These are phyloP conservation scores for Phlyctochytrium planicorne DNA, from an alignment of 192 early-diverging fungal species.

Conservation along the genomic window DNA sequence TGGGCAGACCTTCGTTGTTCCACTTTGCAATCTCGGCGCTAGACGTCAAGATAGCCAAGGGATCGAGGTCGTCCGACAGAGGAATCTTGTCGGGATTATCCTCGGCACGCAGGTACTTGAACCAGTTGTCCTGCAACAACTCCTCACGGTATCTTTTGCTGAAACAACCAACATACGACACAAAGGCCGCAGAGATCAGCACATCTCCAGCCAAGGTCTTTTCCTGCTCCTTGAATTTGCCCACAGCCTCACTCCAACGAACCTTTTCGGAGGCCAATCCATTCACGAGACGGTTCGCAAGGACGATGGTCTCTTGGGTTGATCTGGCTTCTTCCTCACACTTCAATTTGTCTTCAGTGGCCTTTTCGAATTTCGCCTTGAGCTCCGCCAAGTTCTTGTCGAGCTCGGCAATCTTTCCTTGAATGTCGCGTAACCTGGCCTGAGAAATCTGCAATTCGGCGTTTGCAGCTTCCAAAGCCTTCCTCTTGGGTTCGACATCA, in stretches of 20 bases:
- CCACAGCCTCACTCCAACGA: conserved; percentile 65
- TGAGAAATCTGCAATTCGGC: conserved; percentile 54
- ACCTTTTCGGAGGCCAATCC: conserved; percentile 69
- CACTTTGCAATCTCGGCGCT: conserved; percentile 64
- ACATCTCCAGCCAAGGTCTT: conserved; percentile 66
- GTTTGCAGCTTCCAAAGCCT: conserved; percentile 57
- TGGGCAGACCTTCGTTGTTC: conserved; percentile 68
- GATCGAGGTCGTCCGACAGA: conserved; percentile 55
- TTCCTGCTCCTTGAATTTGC: conserved; percentile 65
- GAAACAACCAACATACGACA: conserved; percentile 67
- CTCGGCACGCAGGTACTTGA: conserved; percentile 45
- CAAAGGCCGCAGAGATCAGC: conserved; percentile 58
- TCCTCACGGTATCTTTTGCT: conserved; percentile 63
- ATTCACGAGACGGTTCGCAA: conserved; percentile 63
- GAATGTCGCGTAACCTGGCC: conserved; percentile 54
- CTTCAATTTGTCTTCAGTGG: conserved; percentile 59
- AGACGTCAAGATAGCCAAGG: conserved; percentile 56
- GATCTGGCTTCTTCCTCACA: conserved; percentile 65
- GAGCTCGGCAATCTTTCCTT: conserved; percentile 60
- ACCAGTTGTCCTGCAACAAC: conserved; percentile 57
- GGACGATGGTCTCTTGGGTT: conserved; percentile 64
- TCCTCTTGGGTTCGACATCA: conserved; percentile 66
- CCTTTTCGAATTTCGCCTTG: conserved; percentile 64
- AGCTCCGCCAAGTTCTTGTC: conserved; percentile 61
- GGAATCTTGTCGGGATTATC: conserved; percentile 50